Percentiles rank a stretch among this genome's conserved stretches.
Evolutionary conservation across 306 rosid species (phyloP).

Genomic region (Psophocarpus tetragonolobus): DNA sequence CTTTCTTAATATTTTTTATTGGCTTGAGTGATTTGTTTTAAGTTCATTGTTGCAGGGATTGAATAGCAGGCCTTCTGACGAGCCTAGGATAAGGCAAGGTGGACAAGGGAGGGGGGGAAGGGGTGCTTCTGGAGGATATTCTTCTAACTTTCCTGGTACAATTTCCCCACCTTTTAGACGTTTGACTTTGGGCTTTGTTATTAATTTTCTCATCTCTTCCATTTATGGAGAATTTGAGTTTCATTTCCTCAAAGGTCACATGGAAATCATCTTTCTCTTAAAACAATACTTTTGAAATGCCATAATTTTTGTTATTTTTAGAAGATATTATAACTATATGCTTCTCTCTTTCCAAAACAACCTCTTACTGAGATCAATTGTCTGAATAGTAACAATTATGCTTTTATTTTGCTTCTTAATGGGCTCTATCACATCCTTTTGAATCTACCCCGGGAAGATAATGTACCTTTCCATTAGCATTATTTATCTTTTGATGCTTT

Average conservation of each 20-base stretch:
- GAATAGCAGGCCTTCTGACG: conserved; percentile 50
- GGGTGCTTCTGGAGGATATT: conserved; percentile 64
- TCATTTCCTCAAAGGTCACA: conserved; percentile 14
- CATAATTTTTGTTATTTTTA: not conserved
- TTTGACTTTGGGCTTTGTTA: conserved; percentile 9
- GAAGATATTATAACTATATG: not conserved
- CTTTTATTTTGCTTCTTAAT: not conserved
- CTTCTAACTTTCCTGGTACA: conserved; percentile 43
- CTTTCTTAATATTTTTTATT: conserved; percentile 1
- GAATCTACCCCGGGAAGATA: not conserved
- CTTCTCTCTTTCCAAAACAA: not conserved
- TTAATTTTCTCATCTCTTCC: not conserved
- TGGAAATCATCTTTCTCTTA: conserved; percentile 5
- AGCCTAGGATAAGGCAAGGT: conserved; percentile 46
- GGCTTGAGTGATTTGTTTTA: not conserved
- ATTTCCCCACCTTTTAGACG: not conserved
- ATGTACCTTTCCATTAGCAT: not conserved
- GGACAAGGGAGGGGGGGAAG: conserved; percentile 59
- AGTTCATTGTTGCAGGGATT: conserved; percentile 48
- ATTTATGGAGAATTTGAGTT: conserved; percentile 8
- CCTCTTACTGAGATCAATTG: not conserved
- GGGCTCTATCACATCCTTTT: not conserved
- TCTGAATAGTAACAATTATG: not conserved
- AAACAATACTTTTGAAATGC: not conserved
- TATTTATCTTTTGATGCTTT: conserved; percentile 11